Base-by-base conservation (phyloP, 1,284 basidiomycete genomes). In the Pseudozyma flocculosa region DNA sequence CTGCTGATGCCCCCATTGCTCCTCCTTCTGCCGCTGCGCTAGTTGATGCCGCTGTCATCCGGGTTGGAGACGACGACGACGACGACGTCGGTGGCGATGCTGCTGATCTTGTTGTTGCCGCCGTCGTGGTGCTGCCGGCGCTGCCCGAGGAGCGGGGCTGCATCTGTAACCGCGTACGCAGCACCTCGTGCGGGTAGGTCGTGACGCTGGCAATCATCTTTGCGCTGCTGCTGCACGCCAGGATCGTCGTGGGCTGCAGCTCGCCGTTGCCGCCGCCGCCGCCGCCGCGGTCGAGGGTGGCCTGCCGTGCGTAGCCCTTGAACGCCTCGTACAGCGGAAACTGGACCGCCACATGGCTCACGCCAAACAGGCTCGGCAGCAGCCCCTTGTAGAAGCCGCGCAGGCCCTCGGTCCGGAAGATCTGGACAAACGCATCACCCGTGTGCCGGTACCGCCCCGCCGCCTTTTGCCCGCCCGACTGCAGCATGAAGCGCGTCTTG, bases 121-220 rank as follows among this genome's bases (percentile, higher is more conserved):
- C n/a, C n/a, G n/a, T n/a, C n/a, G n/a, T n/a, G n/a, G n/a, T n/a
- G n/a, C n/a, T n/a, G n/a, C n/a, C n/a, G n/a, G n/a, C n/a, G n/a
- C n/a, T n/a, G n/a, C n/a, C n/a, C 1, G 18, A 18, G 19, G 36
- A 7, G 11, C 26, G 18, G 1, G 69, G 70, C 40, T 74, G 72
- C 73, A 77, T 77, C 57, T 77, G 75, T 29, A 77, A 44, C 7
- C 72, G 41, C 2, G 75, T 78, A 24, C 75, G 48, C 42, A 78
- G 39, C 11, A 78, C 75, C 51, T 78, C 75, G 52, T 78, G 75
- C 19, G 75, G 75, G 41, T 78, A 78, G 1, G 75, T 78, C 19
- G 72, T 67, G 1, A 76, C 58, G 21, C 59, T 65, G 2, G 75
- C 75, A 17, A 78, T 70, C 75, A 78, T 78, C 62, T 78, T 78